Percentiles rank a stretch among this genome's conserved stretches.
Conservation (phyloP, 2,329 filamentous ascomycete genomes). For the Hypomyces rosellus region DNA sequence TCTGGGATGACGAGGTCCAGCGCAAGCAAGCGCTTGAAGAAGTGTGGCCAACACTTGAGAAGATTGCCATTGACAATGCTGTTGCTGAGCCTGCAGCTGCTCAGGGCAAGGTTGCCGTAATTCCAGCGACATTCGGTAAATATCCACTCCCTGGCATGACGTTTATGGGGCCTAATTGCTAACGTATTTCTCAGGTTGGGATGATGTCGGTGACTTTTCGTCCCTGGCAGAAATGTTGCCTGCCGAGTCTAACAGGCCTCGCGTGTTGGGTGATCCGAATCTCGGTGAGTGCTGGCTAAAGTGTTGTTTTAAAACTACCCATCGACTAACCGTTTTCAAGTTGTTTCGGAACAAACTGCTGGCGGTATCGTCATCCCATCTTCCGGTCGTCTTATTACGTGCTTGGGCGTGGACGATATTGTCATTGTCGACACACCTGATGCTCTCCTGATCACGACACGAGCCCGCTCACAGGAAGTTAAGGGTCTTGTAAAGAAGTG, state of each 20-base stretch:
- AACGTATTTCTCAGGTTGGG: conserved; percentile 15
- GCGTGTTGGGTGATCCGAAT: conserved; percentile 18
- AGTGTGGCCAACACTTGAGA: conserved; percentile 20
- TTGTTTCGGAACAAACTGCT: conserved; percentile 20
- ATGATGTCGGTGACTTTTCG: conserved; percentile 23
- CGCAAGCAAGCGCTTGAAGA: conserved; percentile 17
- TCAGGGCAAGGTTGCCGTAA: conserved; percentile 21
- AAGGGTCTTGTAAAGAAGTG: conserved; percentile 22
- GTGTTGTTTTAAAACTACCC: not conserved
- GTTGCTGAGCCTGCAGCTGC: conserved; percentile 22
- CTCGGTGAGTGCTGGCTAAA: conserved; percentile 13
- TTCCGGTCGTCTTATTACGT: conserved; percentile 20
- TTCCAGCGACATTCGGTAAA: conserved; percentile 21
- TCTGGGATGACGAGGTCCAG: conserved; percentile 19
- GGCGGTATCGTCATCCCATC: conserved; percentile 21
- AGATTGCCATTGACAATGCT: conserved; percentile 21
- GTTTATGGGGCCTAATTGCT: conserved; percentile 1
- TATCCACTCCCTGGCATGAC: not conserved
- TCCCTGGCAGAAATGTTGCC: conserved; percentile 22
- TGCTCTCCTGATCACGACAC: conserved; percentile 22
- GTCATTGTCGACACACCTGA: conserved; percentile 22
- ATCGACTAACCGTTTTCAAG: conserved; percentile 7
- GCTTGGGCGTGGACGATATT: conserved; percentile 21
- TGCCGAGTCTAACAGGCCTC: conserved; percentile 19
- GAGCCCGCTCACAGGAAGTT: conserved; percentile 22